phyloP scores from a whole-genome alignment of 2,329 filamentous ascomycete genomes.

The Alternaria gansuensis region DNA sequence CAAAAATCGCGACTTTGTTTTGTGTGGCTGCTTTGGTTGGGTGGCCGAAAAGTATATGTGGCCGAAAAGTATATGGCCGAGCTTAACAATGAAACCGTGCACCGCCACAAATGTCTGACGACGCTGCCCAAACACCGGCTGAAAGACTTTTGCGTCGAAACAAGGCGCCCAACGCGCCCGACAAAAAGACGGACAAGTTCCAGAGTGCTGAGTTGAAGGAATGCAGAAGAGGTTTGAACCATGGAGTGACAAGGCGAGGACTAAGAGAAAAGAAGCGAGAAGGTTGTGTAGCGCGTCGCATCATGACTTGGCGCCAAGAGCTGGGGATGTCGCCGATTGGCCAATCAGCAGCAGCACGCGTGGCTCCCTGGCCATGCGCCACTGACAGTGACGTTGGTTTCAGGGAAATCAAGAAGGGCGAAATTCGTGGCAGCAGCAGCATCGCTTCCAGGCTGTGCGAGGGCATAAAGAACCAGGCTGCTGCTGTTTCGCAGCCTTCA shows the following conservation, averaged over 20 bases:
- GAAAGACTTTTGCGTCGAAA: constrained; percentile 9
- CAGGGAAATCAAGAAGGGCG: constrained; percentile 16
- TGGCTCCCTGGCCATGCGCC: constrained; percentile 26
- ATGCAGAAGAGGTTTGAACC: neutral
- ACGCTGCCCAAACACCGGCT: constrained; percentile 12
- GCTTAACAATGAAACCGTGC: constrained; percentile 19
- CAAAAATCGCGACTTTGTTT: too few relatives aligned
- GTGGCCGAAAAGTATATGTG: too few relatives aligned
- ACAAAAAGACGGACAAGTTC: constrained; percentile 13
- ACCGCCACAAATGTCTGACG: constrained; percentile 30
- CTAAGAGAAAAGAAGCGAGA: constrained; percentile 18
- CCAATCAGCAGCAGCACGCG: constrained; percentile 25
- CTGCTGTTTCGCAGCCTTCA: constrained; percentile 6
- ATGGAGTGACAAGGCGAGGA: constrained; percentile 6
- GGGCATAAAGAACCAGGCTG: constrained; percentile 31
- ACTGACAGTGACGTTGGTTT: constrained; percentile 24
- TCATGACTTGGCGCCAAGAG: constrained; percentile 14
- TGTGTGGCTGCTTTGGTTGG: too few relatives aligned
- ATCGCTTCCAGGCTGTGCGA: constrained; percentile 21
- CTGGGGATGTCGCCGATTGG: neutral
- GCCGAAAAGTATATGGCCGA: too few relatives aligned
- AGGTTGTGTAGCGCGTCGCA: constrained; percentile 22
- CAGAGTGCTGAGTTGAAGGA: constrained; percentile 10
- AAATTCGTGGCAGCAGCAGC: constrained; percentile 33
- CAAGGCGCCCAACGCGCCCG: constrained; percentile 7